These are phyloP conservation scores for Exophiala viscosa DNA, from an alignment of 2,329 filamentous ascomycete species.

Conservation along the genomic window DNA sequence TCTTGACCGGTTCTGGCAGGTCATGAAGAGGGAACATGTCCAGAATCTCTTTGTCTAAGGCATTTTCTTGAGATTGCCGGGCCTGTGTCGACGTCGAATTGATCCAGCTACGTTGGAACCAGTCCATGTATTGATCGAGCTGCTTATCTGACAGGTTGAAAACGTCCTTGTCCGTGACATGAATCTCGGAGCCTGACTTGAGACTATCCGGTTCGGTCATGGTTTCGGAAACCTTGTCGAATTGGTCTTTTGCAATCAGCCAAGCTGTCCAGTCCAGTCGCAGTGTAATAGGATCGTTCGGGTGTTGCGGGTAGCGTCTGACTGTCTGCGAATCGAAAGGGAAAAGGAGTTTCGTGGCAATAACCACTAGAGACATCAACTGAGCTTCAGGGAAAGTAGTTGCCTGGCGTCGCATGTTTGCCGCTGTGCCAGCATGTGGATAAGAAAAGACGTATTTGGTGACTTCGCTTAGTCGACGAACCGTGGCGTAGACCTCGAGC, in stretches of 20 bases:
- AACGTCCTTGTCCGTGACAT: slow-evolving; percentile 60
- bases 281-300: slow-evolving; percentile 56
- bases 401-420: slow-evolving; percentile 32
- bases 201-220: background rate
- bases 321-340: slow-evolving; percentile 65
- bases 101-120: slow-evolving; percentile 67
- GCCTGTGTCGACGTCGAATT: slow-evolving; percentile 38
- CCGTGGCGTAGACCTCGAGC: slow-evolving; percentile 61
- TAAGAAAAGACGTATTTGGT: slow-evolving; percentile 57
- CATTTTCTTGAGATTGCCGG: slow-evolving; percentile 36
- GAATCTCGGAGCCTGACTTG: slow-evolving; percentile 47
- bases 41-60: slow-evolving; percentile 27
- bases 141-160: slow-evolving; percentile 58
- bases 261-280: slow-evolving; percentile 70
- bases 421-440: slow-evolving; percentile 30
- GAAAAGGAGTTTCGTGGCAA: slow-evolving; percentile 74
- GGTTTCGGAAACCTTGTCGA: slow-evolving; percentile 1
- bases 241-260: slow-evolving; percentile 49
- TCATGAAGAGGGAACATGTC: slow-evolving; percentile 30
- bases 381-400: slow-evolving; percentile 70
- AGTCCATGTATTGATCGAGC: slow-evolving; percentile 74
- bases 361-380: slow-evolving; percentile 65
- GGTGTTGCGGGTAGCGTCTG: slow-evolving; percentile 48
- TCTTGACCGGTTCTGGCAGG: slow-evolving; percentile 1
- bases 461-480: slow-evolving; percentile 54